Percentiles rank a stretch among this genome's conserved stretches.
These are phyloP conservation scores for Moniliophthora roreri DNA, from an alignment of 1,284 basidiomycete genomes.

Conservation along the genomic window DNA sequence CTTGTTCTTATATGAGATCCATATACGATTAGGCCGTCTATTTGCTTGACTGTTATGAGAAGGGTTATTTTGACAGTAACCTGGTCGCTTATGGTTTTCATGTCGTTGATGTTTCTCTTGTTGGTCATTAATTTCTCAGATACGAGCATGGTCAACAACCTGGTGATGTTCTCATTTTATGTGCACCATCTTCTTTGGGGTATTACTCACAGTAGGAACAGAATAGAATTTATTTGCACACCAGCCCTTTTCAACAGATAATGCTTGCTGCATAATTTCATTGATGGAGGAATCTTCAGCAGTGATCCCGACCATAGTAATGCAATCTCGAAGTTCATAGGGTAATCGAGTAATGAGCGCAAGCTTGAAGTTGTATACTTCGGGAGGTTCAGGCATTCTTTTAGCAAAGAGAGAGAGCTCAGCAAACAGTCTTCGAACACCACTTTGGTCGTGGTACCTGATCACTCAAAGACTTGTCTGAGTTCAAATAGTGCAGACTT, in stretches of 20 bases:
- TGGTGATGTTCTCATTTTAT: background rate
- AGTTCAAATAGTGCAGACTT: background rate
- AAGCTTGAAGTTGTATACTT: background rate
- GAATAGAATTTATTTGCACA: background rate
- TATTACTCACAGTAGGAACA: background rate
- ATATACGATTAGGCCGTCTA: too few relatives aligned
- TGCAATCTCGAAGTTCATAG: background rate
- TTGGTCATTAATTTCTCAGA: too few relatives aligned
- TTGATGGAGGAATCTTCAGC: background rate
- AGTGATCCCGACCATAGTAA: background rate
- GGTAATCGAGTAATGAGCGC: background rate
- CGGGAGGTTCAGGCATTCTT: background rate
- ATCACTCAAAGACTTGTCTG: background rate
- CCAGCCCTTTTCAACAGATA: background rate
- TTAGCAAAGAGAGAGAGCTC: background rate
- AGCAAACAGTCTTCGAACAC: background rate
- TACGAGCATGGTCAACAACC: background rate
- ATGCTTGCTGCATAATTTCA: background rate
- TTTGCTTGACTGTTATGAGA: too few relatives aligned
- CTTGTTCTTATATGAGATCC: too few relatives aligned
- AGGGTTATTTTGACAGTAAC: too few relatives aligned
- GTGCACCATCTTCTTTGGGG: background rate
- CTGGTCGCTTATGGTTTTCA: too few relatives aligned
- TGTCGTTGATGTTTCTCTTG: too few relatives aligned
- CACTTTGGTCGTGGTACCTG: background rate